Base-by-base conservation (phyloP, 2,329 filamentous ascomycete species). In the Aspergillus costaricaensis region DNA sequence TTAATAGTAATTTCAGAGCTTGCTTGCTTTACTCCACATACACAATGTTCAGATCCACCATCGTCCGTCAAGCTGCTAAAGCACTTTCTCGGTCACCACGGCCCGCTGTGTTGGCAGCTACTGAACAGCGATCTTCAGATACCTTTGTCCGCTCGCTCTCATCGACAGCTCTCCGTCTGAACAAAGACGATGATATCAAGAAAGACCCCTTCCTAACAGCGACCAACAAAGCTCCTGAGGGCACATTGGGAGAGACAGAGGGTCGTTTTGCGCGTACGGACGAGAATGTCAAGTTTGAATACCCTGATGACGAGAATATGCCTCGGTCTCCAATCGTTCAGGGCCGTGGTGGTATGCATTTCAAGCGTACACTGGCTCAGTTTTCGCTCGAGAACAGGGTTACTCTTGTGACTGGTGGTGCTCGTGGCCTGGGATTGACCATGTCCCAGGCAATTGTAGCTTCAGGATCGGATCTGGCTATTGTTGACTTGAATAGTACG, bases 391-490 rank as follows among this genome's bases (percentile, higher is more conserved):
- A 96, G 74, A 90, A 88, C 62, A 89, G 88, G 72, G 90, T 93
- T 8, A 92, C 87, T 50, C 82, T 97, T 43, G 90, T 98, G 41
- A 98, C 94, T 1, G 94, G 94, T 55, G 94, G 93, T 72, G 94
- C 94, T 25, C 85, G 93, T 72, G 94, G 94, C 7, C 79, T 98
- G 60, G 94, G 94, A 41, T 81, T 97, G 62, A 92, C 96, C 68
- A 97, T 98, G 90, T 91, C 90, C 55, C 92, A 96, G 80, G 92
- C 91, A 50, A 86, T 96, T 77, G 90, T 96, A 56, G 88, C 91
- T 56, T 95, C 91, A 57, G 94, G 94, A 55, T 91, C 91, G 9
- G 89, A 96, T 75, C 83, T 97, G 63, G 94, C 94, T 44, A 91
- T 98, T 76, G 92, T 97, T 43, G 94, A 98, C 76, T 82, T 97